These are phyloP conservation scores for Volvox reticuliferus DNA, from an alignment of 139 green algal species.

Conservation along the genomic window DNA sequence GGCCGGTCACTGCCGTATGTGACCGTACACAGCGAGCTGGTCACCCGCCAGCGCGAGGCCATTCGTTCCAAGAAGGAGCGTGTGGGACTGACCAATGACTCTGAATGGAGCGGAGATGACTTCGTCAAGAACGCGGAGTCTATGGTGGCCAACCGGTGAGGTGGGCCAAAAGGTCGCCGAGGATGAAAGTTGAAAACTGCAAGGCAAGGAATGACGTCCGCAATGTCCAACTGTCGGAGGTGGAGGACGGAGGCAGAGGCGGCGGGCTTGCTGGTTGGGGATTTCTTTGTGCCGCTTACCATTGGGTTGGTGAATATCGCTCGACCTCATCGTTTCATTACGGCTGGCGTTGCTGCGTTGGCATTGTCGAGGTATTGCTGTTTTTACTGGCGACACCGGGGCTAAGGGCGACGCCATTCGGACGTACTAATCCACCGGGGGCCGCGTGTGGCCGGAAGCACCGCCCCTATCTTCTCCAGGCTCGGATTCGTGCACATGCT, in stretches of 20 bases:
- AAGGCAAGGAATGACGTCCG: too few species aligned
- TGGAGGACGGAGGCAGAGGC: too few species aligned
- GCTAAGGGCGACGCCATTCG: too few species aligned
- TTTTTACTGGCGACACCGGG: too few species aligned
- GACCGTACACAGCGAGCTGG: conserved; percentile 95
- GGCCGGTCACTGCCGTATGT: conserved; percentile 91
- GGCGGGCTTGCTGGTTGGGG: too few species aligned
- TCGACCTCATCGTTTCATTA: too few species aligned
- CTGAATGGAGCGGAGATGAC: conserved; percentile 94
- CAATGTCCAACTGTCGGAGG: too few species aligned
- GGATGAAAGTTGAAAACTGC: too few species aligned
- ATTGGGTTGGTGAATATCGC: too few species aligned
- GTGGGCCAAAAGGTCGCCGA: neutral
- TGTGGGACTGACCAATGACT: conserved; percentile 88
- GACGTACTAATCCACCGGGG: neutral
- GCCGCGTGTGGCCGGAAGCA: conserved; percentile 16
- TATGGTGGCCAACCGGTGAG: conserved; percentile 78
- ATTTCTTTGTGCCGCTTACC: too few species aligned
- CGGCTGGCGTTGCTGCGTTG: too few species aligned
- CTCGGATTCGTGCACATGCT: neutral
- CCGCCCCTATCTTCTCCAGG: neutral
- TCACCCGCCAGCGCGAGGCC: conserved; percentile 87
- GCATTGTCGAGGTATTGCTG: too few species aligned
- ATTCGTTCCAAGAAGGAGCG: conserved; percentile 75
- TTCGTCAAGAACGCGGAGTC: conserved; percentile 84